Percentiles rank a stretch among this genome's conserved stretches.
Conservation (phyloP, 805 yeast species). For the Saccharomycopsis capsularis region DNA sequence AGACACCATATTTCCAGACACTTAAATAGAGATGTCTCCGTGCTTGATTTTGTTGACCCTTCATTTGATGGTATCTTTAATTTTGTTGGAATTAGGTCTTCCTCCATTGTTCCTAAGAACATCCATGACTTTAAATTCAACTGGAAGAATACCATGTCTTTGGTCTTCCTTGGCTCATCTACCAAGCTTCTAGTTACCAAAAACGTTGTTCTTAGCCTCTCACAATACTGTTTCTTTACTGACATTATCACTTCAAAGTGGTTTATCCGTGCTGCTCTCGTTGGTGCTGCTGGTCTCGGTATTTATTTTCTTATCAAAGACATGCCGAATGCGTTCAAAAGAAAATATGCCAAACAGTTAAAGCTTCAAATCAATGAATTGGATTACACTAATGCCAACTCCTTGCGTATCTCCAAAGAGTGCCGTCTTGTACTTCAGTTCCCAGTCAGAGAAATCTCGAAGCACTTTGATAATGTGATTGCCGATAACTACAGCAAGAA, state of each 20-base stretch:
- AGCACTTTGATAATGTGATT: slow-evolving; percentile 56
- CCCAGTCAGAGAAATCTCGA: slow-evolving; percentile 78
- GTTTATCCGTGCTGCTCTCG: slow-evolving; percentile 29
- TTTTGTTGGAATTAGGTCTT: slow-evolving; percentile 33
- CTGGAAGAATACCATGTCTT: slow-evolving; percentile 29
- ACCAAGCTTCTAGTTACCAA: slow-evolving; percentile 24
- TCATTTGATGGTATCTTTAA: slow-evolving; percentile 51
- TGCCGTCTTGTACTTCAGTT: slow-evolving; percentile 71
- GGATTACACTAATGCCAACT: slow-evolving; percentile 75
- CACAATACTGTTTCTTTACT: slow-evolving; percentile 25
- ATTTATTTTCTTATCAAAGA: slow-evolving; percentile 64
- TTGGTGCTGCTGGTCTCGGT: slow-evolving; percentile 46
- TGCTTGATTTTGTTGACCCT: slow-evolving; percentile 78
- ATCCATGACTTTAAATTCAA: slow-evolving; percentile 25
- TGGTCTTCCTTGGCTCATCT: slow-evolving; percentile 27
- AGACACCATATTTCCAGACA: slow-evolving; percentile 55
- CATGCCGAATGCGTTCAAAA: slow-evolving; percentile 83
- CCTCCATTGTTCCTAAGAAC: not conserved
- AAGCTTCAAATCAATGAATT: slow-evolving; percentile 50
- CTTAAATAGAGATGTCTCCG: slow-evolving; percentile 51
- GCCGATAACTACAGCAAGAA: slow-evolving; percentile 56
- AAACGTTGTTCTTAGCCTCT: slow-evolving; percentile 22
- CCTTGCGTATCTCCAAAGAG: slow-evolving; percentile 73
- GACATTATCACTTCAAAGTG: slow-evolving; percentile 12
- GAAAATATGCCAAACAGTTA: slow-evolving; percentile 71